A percentile compares a stretch with the other conserved stretches of the same genome.
Evolutionary conservation across 805 yeast genomes (phyloP).

Genomic region (Blastobotrys americana): DNA sequence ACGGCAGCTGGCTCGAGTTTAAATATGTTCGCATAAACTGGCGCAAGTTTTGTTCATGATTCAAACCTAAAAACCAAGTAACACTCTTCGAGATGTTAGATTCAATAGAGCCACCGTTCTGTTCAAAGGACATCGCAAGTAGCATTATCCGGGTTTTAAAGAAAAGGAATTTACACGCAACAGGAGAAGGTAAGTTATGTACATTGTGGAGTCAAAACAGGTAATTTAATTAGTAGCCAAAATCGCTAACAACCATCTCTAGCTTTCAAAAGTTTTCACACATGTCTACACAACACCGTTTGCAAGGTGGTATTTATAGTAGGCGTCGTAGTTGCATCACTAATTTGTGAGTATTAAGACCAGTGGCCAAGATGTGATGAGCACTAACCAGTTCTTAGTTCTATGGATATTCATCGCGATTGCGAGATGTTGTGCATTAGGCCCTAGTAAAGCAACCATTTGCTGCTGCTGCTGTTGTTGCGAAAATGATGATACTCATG

Average conservation of each 20-base stretch:
- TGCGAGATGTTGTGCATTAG: conserved; percentile 50
- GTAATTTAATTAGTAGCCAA: not conserved
- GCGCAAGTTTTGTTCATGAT: no score
- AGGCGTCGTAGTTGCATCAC: conserved; percentile 52
- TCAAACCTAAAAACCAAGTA: no score
- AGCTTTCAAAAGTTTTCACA: conserved; percentile 60
- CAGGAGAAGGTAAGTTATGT: not conserved
- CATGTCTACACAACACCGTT: conserved; percentile 69
- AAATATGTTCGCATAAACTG: no score
- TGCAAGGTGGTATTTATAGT: conserved; percentile 76
- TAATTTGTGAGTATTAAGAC: conserved; percentile 30
- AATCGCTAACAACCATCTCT: not conserved
- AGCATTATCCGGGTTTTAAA: no score
- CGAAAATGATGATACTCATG: not conserved
- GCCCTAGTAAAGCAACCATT: conserved; percentile 44
- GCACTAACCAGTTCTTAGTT: conserved; percentile 13
- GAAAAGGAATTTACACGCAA: not conserved
- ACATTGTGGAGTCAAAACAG: not conserved
- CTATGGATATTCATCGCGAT: conserved; percentile 53
- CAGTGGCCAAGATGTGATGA: not conserved
- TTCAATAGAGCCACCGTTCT: no score
- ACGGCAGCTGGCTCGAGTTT: no score
- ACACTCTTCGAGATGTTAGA: no score
- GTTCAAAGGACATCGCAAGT: no score
- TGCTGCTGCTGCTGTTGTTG: conserved; percentile 49